Percentiles rank a stretch among this genome's conserved stretches.
Conservation (phyloP, 1,284 basidiomycete species). For the Leccinum pseudoinsigne region DNA sequence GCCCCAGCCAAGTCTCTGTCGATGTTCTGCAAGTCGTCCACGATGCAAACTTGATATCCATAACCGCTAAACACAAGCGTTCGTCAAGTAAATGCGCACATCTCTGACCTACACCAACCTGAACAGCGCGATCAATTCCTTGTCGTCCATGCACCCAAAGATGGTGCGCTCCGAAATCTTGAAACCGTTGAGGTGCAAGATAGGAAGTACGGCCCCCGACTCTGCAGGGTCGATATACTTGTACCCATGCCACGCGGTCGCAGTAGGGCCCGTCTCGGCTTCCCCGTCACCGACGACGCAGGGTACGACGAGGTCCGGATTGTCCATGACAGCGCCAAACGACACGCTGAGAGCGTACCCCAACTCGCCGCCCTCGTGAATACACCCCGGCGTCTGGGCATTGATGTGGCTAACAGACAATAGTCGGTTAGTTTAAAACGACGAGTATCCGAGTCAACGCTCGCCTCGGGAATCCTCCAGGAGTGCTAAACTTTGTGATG, state of each 20-base stretch:
- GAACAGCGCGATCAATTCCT: constrained; percentile 74
- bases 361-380: constrained; percentile 92
- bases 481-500: constrained; percentile 62
- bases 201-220: constrained; percentile 85
- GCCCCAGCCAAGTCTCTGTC: constrained; percentile 75
- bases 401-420: constrained; percentile 57
- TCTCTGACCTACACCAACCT: constrained; percentile 12
- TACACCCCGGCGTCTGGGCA: constrained; percentile 81
- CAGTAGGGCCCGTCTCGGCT: constrained; percentile 84
- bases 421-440: constrained; percentile 2
- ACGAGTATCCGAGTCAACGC: constrained; percentile 5
- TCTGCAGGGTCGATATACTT: constrained; percentile 93
- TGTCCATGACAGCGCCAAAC: constrained; percentile 87
- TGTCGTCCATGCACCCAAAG: constrained; percentile 88
- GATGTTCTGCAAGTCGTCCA: constrained; percentile 68
- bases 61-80: constrained; percentile 55
- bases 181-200: constrained; percentile 84
- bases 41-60: constrained; percentile 85
- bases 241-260: constrained; percentile 81
- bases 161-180: constrained; percentile 90
- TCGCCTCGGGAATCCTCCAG: constrained; percentile 66
- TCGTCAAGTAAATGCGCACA: not conserved
- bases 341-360: constrained; percentile 85
- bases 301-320: constrained; percentile 78
- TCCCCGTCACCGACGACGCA: constrained; percentile 88